Base-by-base conservation (phyloP, 1,139 yeast genomes). In the Yamadazyma spencermartinsiae region DNA sequence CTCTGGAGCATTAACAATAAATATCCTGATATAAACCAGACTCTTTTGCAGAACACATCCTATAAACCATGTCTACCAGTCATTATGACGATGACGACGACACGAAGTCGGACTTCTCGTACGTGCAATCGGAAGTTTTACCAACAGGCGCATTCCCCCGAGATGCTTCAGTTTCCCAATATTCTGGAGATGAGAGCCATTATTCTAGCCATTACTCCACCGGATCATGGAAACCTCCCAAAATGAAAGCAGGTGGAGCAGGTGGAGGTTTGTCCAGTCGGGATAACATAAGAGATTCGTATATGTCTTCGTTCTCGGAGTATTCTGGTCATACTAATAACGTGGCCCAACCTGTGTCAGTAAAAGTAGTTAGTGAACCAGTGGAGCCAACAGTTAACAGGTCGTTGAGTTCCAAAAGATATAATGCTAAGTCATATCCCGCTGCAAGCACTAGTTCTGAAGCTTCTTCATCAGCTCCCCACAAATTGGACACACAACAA, bases 231-330 rank as follows among this genome's bases (percentile, higher is more conserved):
- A 20, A 35, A 19, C 40, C 41, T n/a, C 25, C 20, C 8, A 37
- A 28, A 8, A 6, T 15, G 6, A 18, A 14, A 19, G 24, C 34
- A 2, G 18, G 25, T 18, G 20, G 20, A n/a, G 35, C 34, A 12
- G 11, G 18, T 12, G 16, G 16, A 7, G n/a, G 11, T 13, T n/a
- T 9, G 5, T 6, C 2, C 11, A 12, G 21, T 27, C 11, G 33
- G 16, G 19, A 28, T 28, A 14, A 27, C 20, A 28, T 32, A 17
- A 43, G 68, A 40, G 64, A 57, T 31, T 55, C 61, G 23, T 50
- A 56, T 38, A 44, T 60, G 43, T 61, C 67, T 10, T 50, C 49
- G 29, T 46, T 55, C 24, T 63, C 68, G 11, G 63, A 57, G 35
- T 63, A 63, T 40, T 62, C 68, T 4, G 69, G 58, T 2, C 41